Base-by-base conservation (phyloP, 177 flowering plant species). In the Telopea speciosissima region DNA sequence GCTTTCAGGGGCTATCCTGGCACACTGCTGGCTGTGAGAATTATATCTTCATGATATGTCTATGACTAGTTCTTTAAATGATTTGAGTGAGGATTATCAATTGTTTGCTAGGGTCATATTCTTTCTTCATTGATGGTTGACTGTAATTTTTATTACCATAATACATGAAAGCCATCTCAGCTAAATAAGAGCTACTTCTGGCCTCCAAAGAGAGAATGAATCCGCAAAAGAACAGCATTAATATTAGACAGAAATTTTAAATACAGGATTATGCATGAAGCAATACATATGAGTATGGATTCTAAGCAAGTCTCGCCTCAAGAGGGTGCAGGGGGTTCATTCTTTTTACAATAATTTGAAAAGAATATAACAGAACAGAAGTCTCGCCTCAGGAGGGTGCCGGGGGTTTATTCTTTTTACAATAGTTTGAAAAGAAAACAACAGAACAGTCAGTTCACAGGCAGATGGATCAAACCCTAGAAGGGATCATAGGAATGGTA, bases 401-500 rank as follows among this genome's bases (percentile, higher is more conserved):
- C n/a, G n/a, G n/a, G n/a, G n/a, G n/a, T n/a, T n/a, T n/a, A n/a
- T 52, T 68, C 71, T 75, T 73, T 75, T 73, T 70, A 73, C 69
- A 78, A 11, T 59, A 66, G 67, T 25, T 3, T 13, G 66, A 65
- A 68, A 75, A 66, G 74, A 52, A 70, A 66, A 63, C 22, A 22
- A 56, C 16, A 65, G 66, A 65, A 71, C 63, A 63, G 24, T 67
- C 72, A 68, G 70, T 71, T 72, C 79, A 75, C 58, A 70, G 58
- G 68, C 33, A 63, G 70, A 16, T 65, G 59, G 45, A 58, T 88
- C 81, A 94, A 72, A 92, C 84, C 85, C 98, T 86, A 25, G 98
- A 94, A 74, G 90, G 78, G 67, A 94, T 94, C 83, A 92, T 56
- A 0, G 98, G 97, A 44, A 74, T 85, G 74, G 58, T 79, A 83